Evolutionary conservation across 108 stramenopile genomes (phyloP).

Genomic region (Chaetoceros muelleri): DNA sequence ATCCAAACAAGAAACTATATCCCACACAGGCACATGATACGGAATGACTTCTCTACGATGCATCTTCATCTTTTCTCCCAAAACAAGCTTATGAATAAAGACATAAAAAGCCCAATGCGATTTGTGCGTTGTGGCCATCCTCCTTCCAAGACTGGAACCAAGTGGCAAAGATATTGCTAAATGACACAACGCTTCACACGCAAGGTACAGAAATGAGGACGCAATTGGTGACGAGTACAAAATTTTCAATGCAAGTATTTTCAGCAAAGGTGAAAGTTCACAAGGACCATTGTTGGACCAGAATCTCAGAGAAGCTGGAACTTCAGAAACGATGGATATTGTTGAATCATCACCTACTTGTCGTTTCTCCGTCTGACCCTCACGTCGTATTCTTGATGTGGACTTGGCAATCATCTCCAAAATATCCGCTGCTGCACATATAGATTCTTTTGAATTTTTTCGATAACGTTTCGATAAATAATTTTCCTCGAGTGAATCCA

Average conservation of each 20-base stretch:
- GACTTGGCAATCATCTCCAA: slow-evolving; percentile 4
- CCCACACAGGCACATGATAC: slow-evolving; percentile 34
- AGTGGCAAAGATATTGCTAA: slow-evolving; percentile 12
- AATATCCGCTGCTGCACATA: slow-evolving; percentile 12
- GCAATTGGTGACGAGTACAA: slow-evolving; percentile 30
- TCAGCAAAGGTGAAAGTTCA: slow-evolving; percentile 21
- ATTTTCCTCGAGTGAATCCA: not conserved
- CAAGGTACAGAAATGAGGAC: slow-evolving; percentile 20
- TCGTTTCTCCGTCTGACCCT: not conserved
- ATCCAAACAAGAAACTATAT: slow-evolving; percentile 8
- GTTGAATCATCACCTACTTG: no score
- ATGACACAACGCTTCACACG: slow-evolving; percentile 22
- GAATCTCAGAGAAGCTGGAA: slow-evolving; percentile 25
- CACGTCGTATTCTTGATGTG: not conserved
- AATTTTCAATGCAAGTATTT: slow-evolving; percentile 32
- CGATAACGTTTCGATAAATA: not conserved
- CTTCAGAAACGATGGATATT: slow-evolving; percentile 10
- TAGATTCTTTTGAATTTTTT: slow-evolving; percentile 25
- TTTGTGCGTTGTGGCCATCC: slow-evolving; percentile 26
- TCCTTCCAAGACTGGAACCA: slow-evolving; percentile 14
- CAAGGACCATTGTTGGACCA: slow-evolving; percentile 15
- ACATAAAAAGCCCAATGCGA: slow-evolving; percentile 42
- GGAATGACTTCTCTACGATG: slow-evolving; percentile 13
- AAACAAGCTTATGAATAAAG: slow-evolving; percentile 30
- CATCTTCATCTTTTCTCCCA: slow-evolving; percentile 35